Percentiles rank a stretch among this genome's conserved stretches.
Evolutionary conservation across 192 early-diverging fungal species (phyloP).

Genomic region (Coemansia pectinata): DNA sequence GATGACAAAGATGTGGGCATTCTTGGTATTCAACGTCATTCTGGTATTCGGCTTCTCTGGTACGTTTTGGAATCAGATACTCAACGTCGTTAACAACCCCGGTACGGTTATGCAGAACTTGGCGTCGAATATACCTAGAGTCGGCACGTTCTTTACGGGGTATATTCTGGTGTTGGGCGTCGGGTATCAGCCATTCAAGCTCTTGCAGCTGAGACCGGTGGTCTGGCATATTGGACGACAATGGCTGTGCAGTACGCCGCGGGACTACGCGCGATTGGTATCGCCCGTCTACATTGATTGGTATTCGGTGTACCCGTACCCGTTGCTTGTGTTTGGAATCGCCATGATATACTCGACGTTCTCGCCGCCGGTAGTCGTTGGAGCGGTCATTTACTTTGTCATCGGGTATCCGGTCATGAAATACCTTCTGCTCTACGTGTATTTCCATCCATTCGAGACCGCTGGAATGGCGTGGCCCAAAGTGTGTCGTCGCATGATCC

Average conservation of each 20-base stretch:
- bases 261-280: conserved; percentile 75
- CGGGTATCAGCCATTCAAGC: conserved; percentile 67
- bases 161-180: conserved; percentile 74
- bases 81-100: conserved; percentile 65
- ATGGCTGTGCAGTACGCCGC: conserved; percentile 72
- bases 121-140: conserved; percentile 66
- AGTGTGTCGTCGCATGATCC: conserved; percentile 67
- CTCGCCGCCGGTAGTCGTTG: conserved; percentile 69
- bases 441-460: conserved; percentile 74
- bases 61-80: conserved; percentile 63
- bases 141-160: conserved; percentile 79
- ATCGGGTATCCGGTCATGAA: conserved; percentile 70
- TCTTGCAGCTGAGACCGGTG: conserved; percentile 68
- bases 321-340: conserved; percentile 73
- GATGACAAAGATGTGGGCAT: conserved; percentile 71
- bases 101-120: conserved; percentile 62
- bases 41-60: conserved; percentile 75
- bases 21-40: conserved; percentile 73
- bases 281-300: conserved; percentile 71
- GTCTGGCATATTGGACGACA: conserved; percentile 59
- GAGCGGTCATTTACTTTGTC: conserved; percentile 68
- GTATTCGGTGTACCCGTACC: conserved; percentile 67
- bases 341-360: conserved; percentile 77
- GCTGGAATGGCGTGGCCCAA: conserved; percentile 72
- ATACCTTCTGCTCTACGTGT: conserved; percentile 77